Base-by-base conservation (phyloP, 208 protist genomes). In the Leptomonas pyrrhocoris region DNA sequence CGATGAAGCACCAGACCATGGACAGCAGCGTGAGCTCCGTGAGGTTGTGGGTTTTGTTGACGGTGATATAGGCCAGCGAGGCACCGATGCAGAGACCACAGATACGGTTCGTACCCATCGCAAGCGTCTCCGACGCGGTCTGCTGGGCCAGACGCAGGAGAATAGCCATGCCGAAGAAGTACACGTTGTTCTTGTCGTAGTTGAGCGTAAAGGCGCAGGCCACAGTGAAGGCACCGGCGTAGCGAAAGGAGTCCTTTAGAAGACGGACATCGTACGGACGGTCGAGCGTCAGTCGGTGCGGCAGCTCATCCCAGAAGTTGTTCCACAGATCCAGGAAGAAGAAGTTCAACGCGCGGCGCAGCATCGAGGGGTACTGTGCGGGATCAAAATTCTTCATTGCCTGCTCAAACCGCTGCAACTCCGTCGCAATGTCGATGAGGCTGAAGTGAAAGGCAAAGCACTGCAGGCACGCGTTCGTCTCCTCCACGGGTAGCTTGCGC, bases 141-240 rank as follows among this genome's bases (percentile, higher is more conserved):
- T 76, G 87, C 71, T 79, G 68, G 2, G 73, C 80, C 3, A 93
- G 74, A 25, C 81, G 77, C 27, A 93, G 81, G 16, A 93, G 68
- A 66, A 93, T 93, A 15, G 77, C 73, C 84, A 93, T 90, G 3
- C 84, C 84, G 59, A 90, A 93, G 70, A 85, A 90, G 61, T 90
- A 89, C 2, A 85, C 62, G 38, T 86, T 86, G 13, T 80, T 55
- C 4, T 23, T 50, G 54, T 90, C 84, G 57, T 76, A 78, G 74
- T 89, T 85, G 0, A 83, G 64, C 21, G 87, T 85, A 46, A 80
- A 90, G 77, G 67, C 77, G 53, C 60, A 79, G 68, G 34, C 78
- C 74, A 90, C 70, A 2, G 79, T 78, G 54, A 89, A 92, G 64
- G 68, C 89, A 40, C 74, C 73, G 19, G 85, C 74, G 62, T 86